These are phyloP conservation scores for Crithidia acanthocephali DNA, from an alignment of 208 protist genomes.

Conservation along the genomic window DNA sequence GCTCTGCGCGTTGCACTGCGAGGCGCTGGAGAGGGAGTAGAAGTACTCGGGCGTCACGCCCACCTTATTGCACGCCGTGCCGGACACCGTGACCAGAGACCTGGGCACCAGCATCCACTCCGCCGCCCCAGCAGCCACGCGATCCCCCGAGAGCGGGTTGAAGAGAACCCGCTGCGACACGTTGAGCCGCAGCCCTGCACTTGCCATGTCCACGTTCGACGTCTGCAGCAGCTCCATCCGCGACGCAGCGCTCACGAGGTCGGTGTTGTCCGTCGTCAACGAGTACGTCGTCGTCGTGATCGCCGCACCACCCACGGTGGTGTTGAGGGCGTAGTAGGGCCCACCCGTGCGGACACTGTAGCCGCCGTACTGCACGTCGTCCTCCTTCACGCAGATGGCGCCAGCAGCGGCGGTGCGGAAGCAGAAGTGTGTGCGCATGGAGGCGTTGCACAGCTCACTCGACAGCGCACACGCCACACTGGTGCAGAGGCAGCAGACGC, in stretches of 20 bases:
- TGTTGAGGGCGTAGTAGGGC: conserved; percentile 40
- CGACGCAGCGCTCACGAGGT: conserved; percentile 10
- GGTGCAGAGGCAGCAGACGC: conserved; percentile 62
- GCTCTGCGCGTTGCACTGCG: conserved; percentile 34
- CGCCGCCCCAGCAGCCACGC: conserved; percentile 18
- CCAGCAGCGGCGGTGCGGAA: conserved; percentile 27
- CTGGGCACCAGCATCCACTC: conserved; percentile 76
- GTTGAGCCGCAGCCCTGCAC: conserved; percentile 4
- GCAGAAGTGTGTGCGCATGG: conserved; percentile 43
- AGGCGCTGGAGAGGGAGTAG: conserved; percentile 26
- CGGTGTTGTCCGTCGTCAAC: conserved; percentile 27
- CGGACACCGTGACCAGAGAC: conserved; percentile 46
- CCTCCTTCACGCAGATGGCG: conserved; percentile 22
- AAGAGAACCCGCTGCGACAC: conserved; percentile 52
- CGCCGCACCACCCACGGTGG: conserved; percentile 30
- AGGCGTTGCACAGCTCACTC: conserved; percentile 23
- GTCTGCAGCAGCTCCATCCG: conserved; percentile 16
- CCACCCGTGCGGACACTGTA: conserved; percentile 32
- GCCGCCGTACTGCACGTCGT: conserved; percentile 43
- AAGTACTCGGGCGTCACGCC: conserved; percentile 61
- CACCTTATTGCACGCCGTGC: conserved; percentile 68
- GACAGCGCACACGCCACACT: conserved; percentile 29
- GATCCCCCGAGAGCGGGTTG: conserved; percentile 30
- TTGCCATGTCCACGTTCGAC: conserved; percentile 1
- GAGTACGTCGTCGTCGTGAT: conserved; percentile 18